Evolutionary conservation across 2,329 filamentous ascomycete species (phyloP).

Genomic region (Lanzia echinophila): DNA sequence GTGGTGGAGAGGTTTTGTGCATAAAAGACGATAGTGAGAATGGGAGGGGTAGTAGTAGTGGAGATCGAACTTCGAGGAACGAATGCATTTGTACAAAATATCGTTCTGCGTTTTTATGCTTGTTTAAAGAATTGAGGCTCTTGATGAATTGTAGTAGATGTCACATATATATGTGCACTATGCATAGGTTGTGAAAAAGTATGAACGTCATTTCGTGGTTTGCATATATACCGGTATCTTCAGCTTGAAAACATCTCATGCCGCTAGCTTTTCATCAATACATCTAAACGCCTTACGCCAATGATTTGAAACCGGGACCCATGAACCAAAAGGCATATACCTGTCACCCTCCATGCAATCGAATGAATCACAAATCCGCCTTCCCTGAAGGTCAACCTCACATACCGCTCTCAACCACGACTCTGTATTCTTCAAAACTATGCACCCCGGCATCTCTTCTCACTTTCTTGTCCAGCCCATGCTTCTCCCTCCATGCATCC

Average conservation of each 20-base stretch:
- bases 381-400: conserved; percentile 5
- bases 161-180: background rate
- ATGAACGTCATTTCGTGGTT: background rate
- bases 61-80: background rate
- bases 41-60: background rate
- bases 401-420: conserved; percentile 25
- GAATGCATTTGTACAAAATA: conserved; percentile 17
- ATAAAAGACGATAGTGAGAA: background rate
- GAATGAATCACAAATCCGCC: background rate
- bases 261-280: background rate
- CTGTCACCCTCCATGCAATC: conserved; percentile 53
- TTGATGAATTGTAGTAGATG: background rate
- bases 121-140: conserved; percentile 12
- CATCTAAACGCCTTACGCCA: background rate
- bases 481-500: conserved; percentile 20
- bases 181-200: background rate
- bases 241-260: background rate
- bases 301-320: too few species aligned
- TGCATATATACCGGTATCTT: background rate
- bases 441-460: background rate
- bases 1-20: conserved; percentile 5
- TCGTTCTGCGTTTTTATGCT: conserved; percentile 5
- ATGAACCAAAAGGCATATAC: conserved; percentile 12
- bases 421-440: conserved; percentile 25
- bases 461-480: conserved; percentile 5